Evolutionary conservation across 305 asterid genomes (phyloP).

Genomic region (Lippia alba): DNA sequence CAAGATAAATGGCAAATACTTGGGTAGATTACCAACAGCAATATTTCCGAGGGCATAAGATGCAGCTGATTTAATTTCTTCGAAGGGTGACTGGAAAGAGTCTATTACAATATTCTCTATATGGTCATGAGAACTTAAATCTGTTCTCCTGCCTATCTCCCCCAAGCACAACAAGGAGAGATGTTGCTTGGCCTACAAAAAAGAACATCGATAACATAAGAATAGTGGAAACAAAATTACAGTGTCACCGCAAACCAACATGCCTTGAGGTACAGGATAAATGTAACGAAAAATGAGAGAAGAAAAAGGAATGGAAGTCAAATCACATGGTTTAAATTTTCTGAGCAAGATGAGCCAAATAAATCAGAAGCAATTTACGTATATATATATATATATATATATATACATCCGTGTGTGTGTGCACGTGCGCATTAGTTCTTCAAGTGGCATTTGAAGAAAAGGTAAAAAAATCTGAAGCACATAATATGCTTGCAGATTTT

Average conservation of each 20-base stretch:
- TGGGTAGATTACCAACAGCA: conserved; percentile 95
- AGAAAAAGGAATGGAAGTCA: no score
- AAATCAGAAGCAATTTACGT: neutral
- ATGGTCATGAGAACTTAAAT: conserved; percentile 84
- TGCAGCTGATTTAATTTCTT: conserved; percentile 99
- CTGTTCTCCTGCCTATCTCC: conserved; percentile 98
- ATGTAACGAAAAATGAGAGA: neutral
- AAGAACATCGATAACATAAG: conserved; percentile 29
- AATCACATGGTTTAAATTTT: neutral
- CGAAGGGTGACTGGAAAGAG: conserved; percentile 97
- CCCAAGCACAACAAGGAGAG: conserved; percentile 96
- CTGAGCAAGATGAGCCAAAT: neutral
- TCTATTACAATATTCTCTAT: conserved; percentile 92
- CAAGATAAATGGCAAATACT: conserved; percentile 93
- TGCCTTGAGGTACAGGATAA: conserved; percentile 14
- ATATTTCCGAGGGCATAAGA: conserved; percentile 99
- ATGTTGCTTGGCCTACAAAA: conserved; percentile 86
- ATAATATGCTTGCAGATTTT: conserved; percentile 14
- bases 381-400: no score
- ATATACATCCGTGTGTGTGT: no score
- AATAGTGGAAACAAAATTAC: conserved; percentile 19
- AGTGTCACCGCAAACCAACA: conserved; percentile 16
- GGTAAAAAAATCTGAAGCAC: conserved; percentile 10
- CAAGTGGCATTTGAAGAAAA: conserved; percentile 19
- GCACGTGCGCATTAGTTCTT: conserved; percentile 16